phyloP scores from a whole-genome alignment of 2,329 filamentous ascomycete species.

The Penicillium freii region DNA sequence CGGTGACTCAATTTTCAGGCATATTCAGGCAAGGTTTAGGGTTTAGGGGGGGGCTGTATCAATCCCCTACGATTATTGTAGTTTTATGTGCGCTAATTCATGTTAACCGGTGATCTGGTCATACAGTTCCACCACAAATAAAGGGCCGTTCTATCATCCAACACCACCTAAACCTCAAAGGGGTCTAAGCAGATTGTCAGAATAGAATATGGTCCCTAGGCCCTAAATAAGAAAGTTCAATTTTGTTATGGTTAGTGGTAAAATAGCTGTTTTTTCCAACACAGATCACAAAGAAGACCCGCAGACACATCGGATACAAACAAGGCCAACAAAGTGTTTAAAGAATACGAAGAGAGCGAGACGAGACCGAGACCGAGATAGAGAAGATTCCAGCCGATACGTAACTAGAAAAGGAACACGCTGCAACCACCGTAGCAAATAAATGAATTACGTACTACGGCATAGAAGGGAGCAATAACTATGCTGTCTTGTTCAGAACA shows the following conservation, averaged over 20 bases:
- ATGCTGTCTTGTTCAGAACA: neutral
- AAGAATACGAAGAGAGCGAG: neutral
- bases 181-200: too few relatives aligned
- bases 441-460: neutral
- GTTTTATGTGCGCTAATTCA: neutral
- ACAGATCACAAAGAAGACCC: neutral
- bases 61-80: neutral
- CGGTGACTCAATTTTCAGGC: too few relatives aligned
- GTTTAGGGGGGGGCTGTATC: too few relatives aligned
- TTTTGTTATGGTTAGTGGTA: too few relatives aligned
- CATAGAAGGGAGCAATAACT: neutral
- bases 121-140: neutral
- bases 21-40: too few relatives aligned
- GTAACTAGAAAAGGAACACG: neutral
- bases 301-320: neutral
- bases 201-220: too few relatives aligned
- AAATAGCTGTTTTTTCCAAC: too few relatives aligned
- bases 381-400: neutral
- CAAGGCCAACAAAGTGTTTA: neutral
- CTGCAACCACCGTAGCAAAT: too few relatives aligned
- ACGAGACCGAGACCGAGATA: neutral
- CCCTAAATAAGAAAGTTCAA: too few relatives aligned
- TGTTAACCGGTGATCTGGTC: neutral
- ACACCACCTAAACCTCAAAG: too few relatives aligned
- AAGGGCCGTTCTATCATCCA: too few relatives aligned